A percentile compares a stretch with the other conserved stretches of the same genome.
Conservation (phyloP, 2,329 filamentous ascomycete genomes). For the Pestalotiopsis sp. region DNA sequence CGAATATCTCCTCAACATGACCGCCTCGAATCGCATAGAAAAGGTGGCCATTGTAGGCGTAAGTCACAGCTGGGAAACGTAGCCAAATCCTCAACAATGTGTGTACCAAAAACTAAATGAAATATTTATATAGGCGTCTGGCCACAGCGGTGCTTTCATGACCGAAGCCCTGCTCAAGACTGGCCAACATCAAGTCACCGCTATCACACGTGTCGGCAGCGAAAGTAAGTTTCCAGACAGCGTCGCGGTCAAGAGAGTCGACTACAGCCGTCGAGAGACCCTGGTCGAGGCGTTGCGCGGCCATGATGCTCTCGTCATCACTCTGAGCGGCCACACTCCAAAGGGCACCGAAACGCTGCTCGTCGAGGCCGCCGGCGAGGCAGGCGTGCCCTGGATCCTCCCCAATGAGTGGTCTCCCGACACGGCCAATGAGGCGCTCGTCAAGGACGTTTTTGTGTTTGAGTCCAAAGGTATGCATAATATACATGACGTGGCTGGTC, state of each 20-base stretch:
- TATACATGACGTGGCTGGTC: neutral
- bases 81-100: neutral
- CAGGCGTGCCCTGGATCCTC: conserved; percentile 57
- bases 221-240: conserved; percentile 45
- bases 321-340: conserved; percentile 46
- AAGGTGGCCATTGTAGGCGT: conserved; percentile 51
- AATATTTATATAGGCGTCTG: conserved; percentile 39
- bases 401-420: conserved; percentile 50
- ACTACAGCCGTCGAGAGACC: conserved; percentile 45
- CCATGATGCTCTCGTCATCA: conserved; percentile 62
- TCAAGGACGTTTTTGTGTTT: conserved; percentile 33
- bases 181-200: conserved; percentile 54
- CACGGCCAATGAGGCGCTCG: conserved; percentile 37
- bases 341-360: conserved; percentile 50
- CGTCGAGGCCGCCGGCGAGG: conserved; percentile 55
- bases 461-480: conserved; percentile 19
- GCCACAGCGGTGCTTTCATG: conserved; percentile 41
- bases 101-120: neutral
- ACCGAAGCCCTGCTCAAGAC: conserved; percentile 43
- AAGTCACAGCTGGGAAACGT: conserved; percentile 28
- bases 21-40: conserved; percentile 37
- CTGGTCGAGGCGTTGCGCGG: conserved; percentile 52
- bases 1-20: neutral
- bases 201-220: conserved; percentile 49
- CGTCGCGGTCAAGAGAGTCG: conserved; percentile 43